Conservation (phyloP, 73 alveolate species). For the Stentor roeselii region DNA sequence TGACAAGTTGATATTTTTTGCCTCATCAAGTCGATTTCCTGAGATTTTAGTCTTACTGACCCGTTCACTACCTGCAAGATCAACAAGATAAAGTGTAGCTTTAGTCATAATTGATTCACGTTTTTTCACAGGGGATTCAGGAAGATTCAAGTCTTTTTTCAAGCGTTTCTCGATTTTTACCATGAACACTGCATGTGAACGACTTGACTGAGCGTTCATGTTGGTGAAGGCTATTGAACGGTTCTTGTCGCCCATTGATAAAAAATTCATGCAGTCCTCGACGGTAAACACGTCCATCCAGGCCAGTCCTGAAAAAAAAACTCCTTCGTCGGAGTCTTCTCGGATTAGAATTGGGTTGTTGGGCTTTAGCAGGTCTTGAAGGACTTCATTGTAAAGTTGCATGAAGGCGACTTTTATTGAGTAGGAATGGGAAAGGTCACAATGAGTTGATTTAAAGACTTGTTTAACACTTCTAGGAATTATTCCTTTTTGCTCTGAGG, state of each 20-base stretch:
- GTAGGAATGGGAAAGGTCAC: constrained; percentile 53
- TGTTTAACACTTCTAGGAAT: constrained; percentile 89
- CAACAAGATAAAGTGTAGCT: constrained; percentile 77
- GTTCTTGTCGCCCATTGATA: constrained; percentile 84
- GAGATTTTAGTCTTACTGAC: constrained; percentile 76
- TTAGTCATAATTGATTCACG: constrained; percentile 54
- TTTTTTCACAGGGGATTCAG: constrained; percentile 33
- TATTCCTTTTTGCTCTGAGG: constrained; percentile 81
- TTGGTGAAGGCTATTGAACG: constrained; percentile 81
- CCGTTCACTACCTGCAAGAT: constrained; percentile 98
- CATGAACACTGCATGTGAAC: constrained; percentile 89
- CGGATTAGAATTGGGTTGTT: constrained; percentile 79
- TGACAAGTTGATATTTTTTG: constrained; percentile 69
- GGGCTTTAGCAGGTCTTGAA: constrained; percentile 72
- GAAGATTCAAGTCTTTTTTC: constrained; percentile 27
- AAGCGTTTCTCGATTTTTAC: constrained; percentile 74
- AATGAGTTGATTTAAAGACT: constrained; percentile 63
- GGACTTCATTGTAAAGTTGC: constrained; percentile 93
- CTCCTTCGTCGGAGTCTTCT: constrained; percentile 93
- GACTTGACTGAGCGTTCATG: constrained; percentile 75
- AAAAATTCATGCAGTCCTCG: constrained; percentile 68
- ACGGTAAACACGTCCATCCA: constrained; percentile 81
- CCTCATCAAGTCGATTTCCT: constrained; percentile 89
- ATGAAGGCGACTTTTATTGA: constrained; percentile 70
- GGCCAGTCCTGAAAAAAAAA: constrained; percentile 76